Evolutionary conservation across 2,329 filamentous ascomycete genomes (phyloP), one percentile per base, ranked within the genome.

Genomic region (Beauveria sp.): DNA sequence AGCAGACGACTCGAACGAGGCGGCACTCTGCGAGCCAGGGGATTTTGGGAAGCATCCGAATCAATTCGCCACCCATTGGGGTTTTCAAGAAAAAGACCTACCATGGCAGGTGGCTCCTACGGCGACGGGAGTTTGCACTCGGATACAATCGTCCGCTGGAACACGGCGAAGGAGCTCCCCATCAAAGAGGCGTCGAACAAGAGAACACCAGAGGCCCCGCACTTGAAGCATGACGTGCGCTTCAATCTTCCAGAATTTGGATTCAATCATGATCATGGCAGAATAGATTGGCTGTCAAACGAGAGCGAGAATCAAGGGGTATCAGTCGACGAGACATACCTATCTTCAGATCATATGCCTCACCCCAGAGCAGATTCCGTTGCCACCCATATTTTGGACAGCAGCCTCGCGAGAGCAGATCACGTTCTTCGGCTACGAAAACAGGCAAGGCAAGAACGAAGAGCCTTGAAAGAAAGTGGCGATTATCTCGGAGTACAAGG

Each of bases 401-500:
- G 56, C n/a, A 63, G 62, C 20, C 60, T 65, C 16, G 62, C 58
- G 8, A 58, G 60, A 40, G 58, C 63, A 16, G 65, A 66, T 5
- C 60, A 63, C 8, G 56, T 69, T 12, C 69, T 75, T 20, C 68
- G 72, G 14, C 69, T 68, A 2, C 77, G 72, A 58, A 68, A 64
- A 45, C 69, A 73, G 50, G 63, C 69, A 43, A 70, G 73, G 2
- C 65, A 66, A 7, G 71, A 75, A 42, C 76, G 82, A 6, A 75
- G 75, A 50, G 76, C 69, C 46, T 73, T 85, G 59, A 81, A 79
- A 63, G 76, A 79, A 59, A 83, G 80, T 59, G 81, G 82, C 5
- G 83, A 86, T 67, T 86, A 79, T 66, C 75, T 86, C 0, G 83
- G 82, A 2, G 80, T 85, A 1, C 81, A 84, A 62, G 83, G 83